Percentiles rank a stretch among this genome's conserved stretches.
phyloP scores from a whole-genome alignment of 805 yeast species.

The Pichia heedii region DNA sequence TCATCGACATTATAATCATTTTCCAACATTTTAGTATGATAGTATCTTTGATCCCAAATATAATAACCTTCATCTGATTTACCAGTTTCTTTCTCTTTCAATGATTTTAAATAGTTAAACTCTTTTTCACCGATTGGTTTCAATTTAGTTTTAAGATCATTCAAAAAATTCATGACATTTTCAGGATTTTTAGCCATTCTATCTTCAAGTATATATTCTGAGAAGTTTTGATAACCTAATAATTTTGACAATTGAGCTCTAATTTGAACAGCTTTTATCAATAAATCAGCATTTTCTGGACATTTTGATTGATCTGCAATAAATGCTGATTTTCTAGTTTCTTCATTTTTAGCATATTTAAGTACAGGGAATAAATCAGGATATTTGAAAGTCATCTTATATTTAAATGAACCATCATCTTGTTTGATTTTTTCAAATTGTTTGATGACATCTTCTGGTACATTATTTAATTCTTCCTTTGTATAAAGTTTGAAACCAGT shows the following conservation, averaged over 20 bases:
- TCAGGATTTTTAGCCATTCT: constrained; percentile 70
- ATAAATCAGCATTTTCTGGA: constrained; percentile 52
- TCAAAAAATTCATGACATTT: constrained; percentile 51
- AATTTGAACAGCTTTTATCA: constrained; percentile 49
- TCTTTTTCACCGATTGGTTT: constrained; percentile 53
- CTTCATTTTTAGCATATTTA: constrained; percentile 55
- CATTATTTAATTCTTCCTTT: constrained; percentile 59
- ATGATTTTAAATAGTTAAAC: constrained; percentile 33
- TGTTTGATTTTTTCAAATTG: constrained; percentile 42
- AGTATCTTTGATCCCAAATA: constrained; percentile 70
- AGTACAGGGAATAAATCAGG: constrained; percentile 75
- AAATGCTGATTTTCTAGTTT: constrained; percentile 59
- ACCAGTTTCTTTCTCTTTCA: constrained; percentile 43
- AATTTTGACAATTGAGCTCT: constrained; percentile 54
- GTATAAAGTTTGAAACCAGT: constrained; percentile 53
- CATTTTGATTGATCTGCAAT: constrained; percentile 61
- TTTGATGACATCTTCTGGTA: constrained; percentile 53
- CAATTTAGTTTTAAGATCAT: constrained; percentile 51
- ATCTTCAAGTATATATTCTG: constrained; percentile 64
- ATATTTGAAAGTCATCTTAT: constrained; percentile 69
- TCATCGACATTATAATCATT: constrained; percentile 64
- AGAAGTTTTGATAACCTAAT: constrained; percentile 60
- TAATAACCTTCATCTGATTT: constrained; percentile 35
- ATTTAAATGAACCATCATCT: constrained; percentile 31
- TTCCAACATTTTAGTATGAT: constrained; percentile 57